Base-by-base conservation (phyloP, 176 grass and related monocot species). In the Oryza meridionalis region DNA sequence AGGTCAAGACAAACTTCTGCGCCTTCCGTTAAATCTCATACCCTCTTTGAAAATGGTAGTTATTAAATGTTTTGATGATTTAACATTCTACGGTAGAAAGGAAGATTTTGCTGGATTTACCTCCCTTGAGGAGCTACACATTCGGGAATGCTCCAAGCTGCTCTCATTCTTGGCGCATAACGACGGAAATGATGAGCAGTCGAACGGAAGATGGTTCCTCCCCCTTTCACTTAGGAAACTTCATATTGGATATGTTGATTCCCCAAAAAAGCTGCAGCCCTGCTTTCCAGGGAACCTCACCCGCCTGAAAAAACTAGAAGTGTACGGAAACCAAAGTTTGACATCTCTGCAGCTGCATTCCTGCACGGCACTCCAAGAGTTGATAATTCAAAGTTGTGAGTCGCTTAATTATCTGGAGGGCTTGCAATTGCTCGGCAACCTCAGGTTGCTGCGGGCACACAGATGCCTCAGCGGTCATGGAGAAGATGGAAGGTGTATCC, bases 61-160 rank as follows among this genome's bases (percentile, higher is more conserved):
- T n/a, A 33, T 71, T 15, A 0, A 0, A 0, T 0, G 0, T 0
- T 64, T 26, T 15, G 0, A 0, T 0, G 6, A 10, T 63, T 9
- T 55, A 6, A 72, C 14, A 45, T 82, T 46, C 69, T 32, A 25
- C 26, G 19, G 19, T 24, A 38, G 13, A 21, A 37, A 70, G 0
- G 6, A 62, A 7, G 19, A 7, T 9, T 63, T 87, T 1, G 3
- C 24, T 9, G 9, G 0, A 29, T 77, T 76, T 65, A 50, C 72
- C 25, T 63, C 78, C 35, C 79, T 87, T 11, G 2, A 66, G 73
- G 0, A 66, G 55, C 21, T 88, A 31, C 0, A 0, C 0, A 22
- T 72, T 65, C 0, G 0, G 0, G 0, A 0, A 0, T 72, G 80
- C 42, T 11, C n/a, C 4, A 0, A 2, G 15, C 22, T 66, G 4